A percentile compares a stretch with the other conserved stretches of the same genome.
phyloP scores from a whole-genome alignment of 2,329 filamentous ascomycete genomes.

The Trichoderma simmonsii region DNA sequence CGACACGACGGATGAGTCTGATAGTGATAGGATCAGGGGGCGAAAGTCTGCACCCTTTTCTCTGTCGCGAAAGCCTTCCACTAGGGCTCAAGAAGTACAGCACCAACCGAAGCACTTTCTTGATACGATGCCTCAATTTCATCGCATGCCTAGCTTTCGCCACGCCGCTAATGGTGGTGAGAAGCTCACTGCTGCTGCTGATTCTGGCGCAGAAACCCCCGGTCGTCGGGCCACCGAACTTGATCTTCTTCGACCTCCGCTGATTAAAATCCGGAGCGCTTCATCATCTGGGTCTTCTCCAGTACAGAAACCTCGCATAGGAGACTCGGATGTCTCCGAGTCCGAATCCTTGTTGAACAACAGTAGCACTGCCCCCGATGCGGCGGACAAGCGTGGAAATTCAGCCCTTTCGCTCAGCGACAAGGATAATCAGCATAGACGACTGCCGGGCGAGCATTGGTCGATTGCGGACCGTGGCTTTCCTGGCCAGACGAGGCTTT shows the following conservation, averaged over 20 bases:
- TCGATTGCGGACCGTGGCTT: slow-evolving; percentile 46
- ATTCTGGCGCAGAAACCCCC: background rate
- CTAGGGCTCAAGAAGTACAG: slow-evolving; percentile 30
- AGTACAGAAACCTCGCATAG: slow-evolving; percentile 19
- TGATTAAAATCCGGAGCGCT: slow-evolving; percentile 45
- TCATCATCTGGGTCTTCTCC: slow-evolving; percentile 39
- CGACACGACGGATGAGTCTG: slow-evolving; percentile 49
- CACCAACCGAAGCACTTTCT: slow-evolving; percentile 44
- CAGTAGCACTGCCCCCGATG: slow-evolving; percentile 25
- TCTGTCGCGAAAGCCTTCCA: slow-evolving; percentile 35
- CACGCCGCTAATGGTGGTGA: slow-evolving; percentile 20
- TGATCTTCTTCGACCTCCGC: slow-evolving; percentile 48
- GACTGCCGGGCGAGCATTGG: slow-evolving; percentile 44
- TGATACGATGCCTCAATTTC: slow-evolving; percentile 52
- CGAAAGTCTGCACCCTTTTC: slow-evolving; percentile 36
- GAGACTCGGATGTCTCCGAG: slow-evolving; percentile 39
- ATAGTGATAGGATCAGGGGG: slow-evolving; percentile 42
- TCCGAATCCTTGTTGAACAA: slow-evolving; percentile 34
- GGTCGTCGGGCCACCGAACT: slow-evolving; percentile 45
- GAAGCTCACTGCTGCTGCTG: slow-evolving; percentile 21
- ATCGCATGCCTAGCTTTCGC: slow-evolving; percentile 33
- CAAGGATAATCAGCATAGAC: slow-evolving; percentile 24
- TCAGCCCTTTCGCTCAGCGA: slow-evolving; percentile 30
- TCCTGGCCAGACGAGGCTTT: slow-evolving; percentile 42
- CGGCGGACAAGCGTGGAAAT: slow-evolving; percentile 37